Percentiles rank a stretch among this genome's conserved stretches.
These are phyloP conservation scores for Yarrowia sp. DNA, from an alignment of 805 yeast genomes.

Conservation along the genomic window DNA sequence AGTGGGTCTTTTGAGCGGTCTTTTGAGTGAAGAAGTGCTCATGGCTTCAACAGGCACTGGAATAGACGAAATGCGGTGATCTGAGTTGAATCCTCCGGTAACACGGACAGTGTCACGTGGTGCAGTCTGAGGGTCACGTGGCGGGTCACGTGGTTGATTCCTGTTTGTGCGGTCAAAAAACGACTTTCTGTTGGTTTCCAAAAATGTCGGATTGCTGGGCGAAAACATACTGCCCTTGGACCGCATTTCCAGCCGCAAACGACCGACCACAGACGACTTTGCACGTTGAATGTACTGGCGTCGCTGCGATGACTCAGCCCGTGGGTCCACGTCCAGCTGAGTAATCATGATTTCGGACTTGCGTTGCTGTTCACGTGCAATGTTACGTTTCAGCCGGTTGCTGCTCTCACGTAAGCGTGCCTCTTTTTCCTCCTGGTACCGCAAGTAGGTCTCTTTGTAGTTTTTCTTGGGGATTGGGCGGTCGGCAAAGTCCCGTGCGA, in stretches of 20 bases:
- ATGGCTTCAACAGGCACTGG: neutral
- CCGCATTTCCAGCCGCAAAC: slow-evolving; percentile 1
- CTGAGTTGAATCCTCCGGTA: neutral
- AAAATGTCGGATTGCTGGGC: slow-evolving; percentile 2
- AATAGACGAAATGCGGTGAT: neutral
- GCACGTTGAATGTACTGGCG: neutral
- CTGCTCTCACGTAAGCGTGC: slow-evolving; percentile 36
- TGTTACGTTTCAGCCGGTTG: neutral
- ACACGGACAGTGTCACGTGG: neutral
- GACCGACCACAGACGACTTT: slow-evolving; percentile 1
- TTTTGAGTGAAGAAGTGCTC: neutral
- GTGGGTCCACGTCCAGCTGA: slow-evolving; percentile 11
- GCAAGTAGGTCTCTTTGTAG: slow-evolving; percentile 34
- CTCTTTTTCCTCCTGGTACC: slow-evolving; percentile 42
- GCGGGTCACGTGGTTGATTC: neutral
- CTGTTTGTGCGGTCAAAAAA: neutral
- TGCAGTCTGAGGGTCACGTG: neutral
- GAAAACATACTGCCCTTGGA: slow-evolving; percentile 14
- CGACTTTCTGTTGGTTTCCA: neutral
- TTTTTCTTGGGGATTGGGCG: slow-evolving; percentile 34
- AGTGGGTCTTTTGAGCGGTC: slow-evolving; percentile 7
- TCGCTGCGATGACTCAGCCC: neutral
- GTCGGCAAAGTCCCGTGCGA: slow-evolving; percentile 38
- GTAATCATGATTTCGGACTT: slow-evolving; percentile 23
- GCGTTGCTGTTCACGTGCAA: slow-evolving; percentile 15